phyloP scores from a whole-genome alignment of 306 rosid genomes.

The Trifolium repens region DNA sequence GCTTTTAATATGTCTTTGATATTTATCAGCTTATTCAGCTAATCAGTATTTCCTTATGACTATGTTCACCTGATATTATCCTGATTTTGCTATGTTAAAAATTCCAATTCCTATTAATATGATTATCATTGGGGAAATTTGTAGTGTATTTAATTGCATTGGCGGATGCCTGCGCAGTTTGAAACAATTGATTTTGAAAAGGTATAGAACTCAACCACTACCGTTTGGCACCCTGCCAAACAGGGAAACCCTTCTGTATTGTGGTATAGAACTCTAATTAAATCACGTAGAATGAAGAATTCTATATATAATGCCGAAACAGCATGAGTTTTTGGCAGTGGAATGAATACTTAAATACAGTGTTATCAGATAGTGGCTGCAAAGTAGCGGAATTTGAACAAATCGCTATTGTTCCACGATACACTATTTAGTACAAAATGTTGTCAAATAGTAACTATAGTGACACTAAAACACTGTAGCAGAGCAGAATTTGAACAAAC shows the following conservation, averaged over 20 bases:
- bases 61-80: constrained; percentile 4
- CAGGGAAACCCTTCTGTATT: background rate
- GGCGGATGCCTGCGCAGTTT: constrained; percentile 4
- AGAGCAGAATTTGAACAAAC: background rate
- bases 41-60: constrained; percentile 2
- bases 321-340: background rate
- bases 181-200: constrained; percentile 14
- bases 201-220: background rate
- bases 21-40: constrained; percentile 9
- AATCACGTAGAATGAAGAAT: background rate
- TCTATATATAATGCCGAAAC: constrained; percentile 2
- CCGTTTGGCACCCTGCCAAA: background rate
- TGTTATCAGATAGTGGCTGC: background rate
- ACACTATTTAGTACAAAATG: background rate
- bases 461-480: background rate
- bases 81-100: constrained; percentile 15
- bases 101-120: constrained; percentile 7
- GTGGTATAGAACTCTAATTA: background rate
- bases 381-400: background rate
- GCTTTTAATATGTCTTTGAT: constrained; percentile 11
- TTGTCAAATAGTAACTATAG: background rate
- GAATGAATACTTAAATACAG: background rate
- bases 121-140: background rate
- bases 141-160: background rate
- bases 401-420: background rate